A percentile compares a stretch with the other conserved stretches of the same genome.
phyloP scores from a whole-genome alignment of 2,329 filamentous ascomycete genomes.

The Cercospora brassicicola region DNA sequence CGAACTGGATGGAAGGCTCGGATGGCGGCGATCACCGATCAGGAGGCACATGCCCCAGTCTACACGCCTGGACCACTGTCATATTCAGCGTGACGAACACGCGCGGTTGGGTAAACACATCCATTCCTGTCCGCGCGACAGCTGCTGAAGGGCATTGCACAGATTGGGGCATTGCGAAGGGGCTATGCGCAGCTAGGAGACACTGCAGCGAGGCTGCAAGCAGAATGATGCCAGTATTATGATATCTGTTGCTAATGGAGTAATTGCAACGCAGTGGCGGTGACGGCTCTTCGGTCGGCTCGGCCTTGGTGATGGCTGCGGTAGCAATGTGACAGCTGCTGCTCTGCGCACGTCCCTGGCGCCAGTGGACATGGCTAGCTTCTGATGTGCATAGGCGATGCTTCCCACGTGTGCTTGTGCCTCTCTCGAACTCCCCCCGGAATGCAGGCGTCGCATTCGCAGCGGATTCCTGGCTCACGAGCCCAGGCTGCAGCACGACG shows the following conservation, averaged over 20 bases:
- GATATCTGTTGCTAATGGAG: neutral
- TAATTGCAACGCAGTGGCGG: neutral
- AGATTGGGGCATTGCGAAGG: neutral
- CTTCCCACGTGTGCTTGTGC: neutral
- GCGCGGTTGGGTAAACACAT: neutral
- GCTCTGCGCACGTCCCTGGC: neutral
- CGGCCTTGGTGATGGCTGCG: neutral
- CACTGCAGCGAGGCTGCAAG: neutral
- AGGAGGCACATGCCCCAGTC: neutral
- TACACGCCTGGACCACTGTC: neutral
- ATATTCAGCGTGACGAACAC: neutral
- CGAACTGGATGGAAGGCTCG: neutral
- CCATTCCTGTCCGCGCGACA: neutral
- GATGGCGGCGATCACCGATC: neutral
- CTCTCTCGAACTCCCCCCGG: neutral
- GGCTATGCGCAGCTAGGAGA: neutral
- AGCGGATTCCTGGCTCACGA: neutral
- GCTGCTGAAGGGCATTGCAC: neutral
- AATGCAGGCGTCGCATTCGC: neutral
- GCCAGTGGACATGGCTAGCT: neutral
- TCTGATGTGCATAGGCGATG: slow-evolving; percentile 3
- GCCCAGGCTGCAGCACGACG: neutral
- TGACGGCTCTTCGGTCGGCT: neutral
- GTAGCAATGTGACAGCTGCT: neutral
- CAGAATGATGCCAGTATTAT: neutral